Evolutionary conservation across 352 stramenopile genomes (phyloP).

Genomic region (Phytophthora boehmeriae): DNA sequence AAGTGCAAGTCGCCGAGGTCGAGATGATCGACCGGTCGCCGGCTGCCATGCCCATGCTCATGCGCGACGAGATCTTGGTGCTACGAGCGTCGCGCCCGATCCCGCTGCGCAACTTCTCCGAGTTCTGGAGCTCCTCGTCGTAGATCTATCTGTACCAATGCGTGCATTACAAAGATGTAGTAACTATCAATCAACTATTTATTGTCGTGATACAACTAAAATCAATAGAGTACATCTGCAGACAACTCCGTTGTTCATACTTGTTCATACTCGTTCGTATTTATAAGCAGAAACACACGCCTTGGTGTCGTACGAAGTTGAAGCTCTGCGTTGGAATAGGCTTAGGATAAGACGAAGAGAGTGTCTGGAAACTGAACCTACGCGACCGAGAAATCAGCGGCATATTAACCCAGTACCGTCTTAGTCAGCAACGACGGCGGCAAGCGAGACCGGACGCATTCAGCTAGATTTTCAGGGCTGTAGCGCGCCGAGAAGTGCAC

Average conservation of each 20-base stretch:
- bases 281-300: too few relatives aligned
- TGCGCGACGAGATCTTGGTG: slow-evolving; percentile 81
- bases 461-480: slow-evolving; percentile 32
- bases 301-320: not conserved
- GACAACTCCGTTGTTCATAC: not conserved
- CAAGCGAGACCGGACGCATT: slow-evolving; percentile 40
- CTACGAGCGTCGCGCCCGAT: slow-evolving; percentile 76
- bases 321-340: too few relatives aligned
- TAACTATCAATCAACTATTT: slow-evolving; percentile 36
- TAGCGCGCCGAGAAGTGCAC: slow-evolving; percentile 83
- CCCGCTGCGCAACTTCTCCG: slow-evolving; percentile 75
- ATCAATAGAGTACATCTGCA: slow-evolving; percentile 29
- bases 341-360: too few relatives aligned
- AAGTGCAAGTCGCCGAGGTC: slow-evolving; percentile 47
- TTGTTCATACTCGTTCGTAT: too few relatives aligned
- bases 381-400: slow-evolving; percentile 4
- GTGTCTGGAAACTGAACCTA: slow-evolving; percentile 5
- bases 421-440: slow-evolving; percentile 50
- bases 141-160: slow-evolving; percentile 26
- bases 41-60: slow-evolving; percentile 61
- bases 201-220: slow-evolving; percentile 38
- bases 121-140: slow-evolving; percentile 69
- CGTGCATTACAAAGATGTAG: slow-evolving; percentile 40
- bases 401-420: slow-evolving; percentile 34
- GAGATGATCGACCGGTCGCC: slow-evolving; percentile 64